Evolutionary conservation across 345 rosid species (phyloP), one percentile per base, ranked within the genome.

Genomic region (Brassica cretica): DNA sequence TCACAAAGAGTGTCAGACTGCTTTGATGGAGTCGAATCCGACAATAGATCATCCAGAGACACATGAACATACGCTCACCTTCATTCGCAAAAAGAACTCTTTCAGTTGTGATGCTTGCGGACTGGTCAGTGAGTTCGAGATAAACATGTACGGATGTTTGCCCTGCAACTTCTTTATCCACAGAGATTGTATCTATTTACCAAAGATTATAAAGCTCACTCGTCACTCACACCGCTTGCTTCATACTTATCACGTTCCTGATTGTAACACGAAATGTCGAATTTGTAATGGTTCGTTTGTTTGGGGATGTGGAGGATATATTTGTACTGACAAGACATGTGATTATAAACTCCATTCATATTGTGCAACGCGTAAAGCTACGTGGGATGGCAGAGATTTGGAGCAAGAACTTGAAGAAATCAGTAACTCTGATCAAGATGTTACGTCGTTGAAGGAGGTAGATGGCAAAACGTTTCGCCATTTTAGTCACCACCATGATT

Each of bases 321-420:
- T 32, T 32, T 70, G 74, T 32, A 3, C 2, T 19, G 12, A 70
- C 6, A 55, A 32, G 11, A 8, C 30, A 19, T 70, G 74, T 70
- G 32, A 10, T 19, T 56, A 18, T 56, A 56, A 37, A 27, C 18
- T 58, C 15, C 78, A 75, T n/a, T 37, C 46, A 39, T 3, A 10
- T 21, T 71, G 74, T 35, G 63, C 63, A 6, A 55, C 46, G 14
- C 0, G 0, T 6, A 55, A 2, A 2, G 10, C 35, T 0, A 6
- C 11, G 1, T 75, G 72, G 78, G 78, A 66, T 37, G 78, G 78
- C 5, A 75, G 11, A 53, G 72, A 75, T 4, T 21, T 75, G n/a
- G 19, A 37, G 29, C 44, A 10, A 58, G 72, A 58, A 41, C 8
- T 58, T 6, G 32, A 66, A 29, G 44, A 75, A 49, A 29, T 37